Percentiles rank a stretch among this genome's conserved stretches.
Conservation (phyloP, 352 stramenopile species). For the Thraustotheca clavata region DNA sequence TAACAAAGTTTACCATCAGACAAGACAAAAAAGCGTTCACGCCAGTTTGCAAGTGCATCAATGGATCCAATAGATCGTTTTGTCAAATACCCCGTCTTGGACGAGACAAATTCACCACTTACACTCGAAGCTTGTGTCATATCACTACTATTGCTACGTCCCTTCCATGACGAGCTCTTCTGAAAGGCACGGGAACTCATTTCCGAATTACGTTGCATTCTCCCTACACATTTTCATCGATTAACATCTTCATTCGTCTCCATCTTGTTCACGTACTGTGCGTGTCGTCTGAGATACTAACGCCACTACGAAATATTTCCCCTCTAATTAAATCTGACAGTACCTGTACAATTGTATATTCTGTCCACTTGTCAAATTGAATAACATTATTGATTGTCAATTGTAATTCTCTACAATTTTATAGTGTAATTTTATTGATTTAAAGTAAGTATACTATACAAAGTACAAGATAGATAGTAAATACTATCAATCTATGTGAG, state of each 20-base stretch:
- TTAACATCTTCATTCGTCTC: not conserved
- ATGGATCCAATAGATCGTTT: constrained; percentile 83
- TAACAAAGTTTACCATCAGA: constrained; percentile 77
- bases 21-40: constrained; percentile 82
- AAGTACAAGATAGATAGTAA: too few species aligned
- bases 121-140: not conserved
- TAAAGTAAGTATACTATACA: too few species aligned
- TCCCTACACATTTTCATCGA: not conserved
- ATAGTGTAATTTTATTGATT: not conserved
- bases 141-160: constrained; percentile 18
- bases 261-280: not conserved
- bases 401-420: not conserved
- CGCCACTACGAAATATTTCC: not conserved
- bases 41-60: constrained; percentile 84
- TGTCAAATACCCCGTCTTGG: constrained; percentile 78
- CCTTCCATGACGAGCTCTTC: constrained; percentile 21
- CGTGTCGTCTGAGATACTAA: constrained; percentile 6
- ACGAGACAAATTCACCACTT: constrained; percentile 50
- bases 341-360: too few species aligned
- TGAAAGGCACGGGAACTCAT: not conserved
- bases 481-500: too few species aligned
- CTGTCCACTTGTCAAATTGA: too few species aligned
- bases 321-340: too few species aligned
- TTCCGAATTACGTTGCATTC: constrained; percentile 19
- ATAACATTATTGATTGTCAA: not conserved